Evolutionary conservation across 108 stramenopile species (phyloP).

Genomic region (Chaetoceros tenuissimus): DNA sequence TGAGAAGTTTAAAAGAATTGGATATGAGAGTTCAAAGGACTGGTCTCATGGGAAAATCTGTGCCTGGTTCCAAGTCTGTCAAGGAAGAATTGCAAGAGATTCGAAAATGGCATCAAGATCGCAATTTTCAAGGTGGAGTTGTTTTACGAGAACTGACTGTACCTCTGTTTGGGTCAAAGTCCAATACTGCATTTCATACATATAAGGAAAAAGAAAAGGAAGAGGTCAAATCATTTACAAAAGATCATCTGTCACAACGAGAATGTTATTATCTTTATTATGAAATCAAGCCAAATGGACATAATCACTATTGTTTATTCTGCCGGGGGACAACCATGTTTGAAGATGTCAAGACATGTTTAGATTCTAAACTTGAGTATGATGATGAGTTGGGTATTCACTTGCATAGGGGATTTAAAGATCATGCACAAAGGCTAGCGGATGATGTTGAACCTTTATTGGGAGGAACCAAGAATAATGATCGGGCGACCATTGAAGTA

Average conservation of each 20-base stretch:
- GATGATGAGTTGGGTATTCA: conserved; percentile 45
- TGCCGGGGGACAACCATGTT: conserved; percentile 48
- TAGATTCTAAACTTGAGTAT: conserved; percentile 39
- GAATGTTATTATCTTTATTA: conserved; percentile 65
- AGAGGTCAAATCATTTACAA: conserved; percentile 4
- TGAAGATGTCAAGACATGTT: conserved; percentile 39
- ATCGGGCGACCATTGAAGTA: conserved; percentile 40
- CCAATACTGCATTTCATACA: neutral
- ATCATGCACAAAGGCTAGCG: conserved; percentile 47
- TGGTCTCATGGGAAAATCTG: conserved; percentile 32
- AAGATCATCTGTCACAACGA: conserved; percentile 28
- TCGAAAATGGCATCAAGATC: conserved; percentile 40
- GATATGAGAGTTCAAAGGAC: conserved; percentile 28
- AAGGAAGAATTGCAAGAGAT: conserved; percentile 43
- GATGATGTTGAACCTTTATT: conserved; percentile 46
- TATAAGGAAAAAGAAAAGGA: conserved; percentile 2
- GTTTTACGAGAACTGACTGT: conserved; percentile 41
- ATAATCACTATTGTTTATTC: conserved; percentile 45
- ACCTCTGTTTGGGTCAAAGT: conserved; percentile 30
- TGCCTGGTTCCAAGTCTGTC: conserved; percentile 26
- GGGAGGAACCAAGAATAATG: conserved; percentile 16
- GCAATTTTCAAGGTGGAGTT: conserved; percentile 45
- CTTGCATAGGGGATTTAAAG: conserved; percentile 40
- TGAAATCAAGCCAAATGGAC: conserved; percentile 35
- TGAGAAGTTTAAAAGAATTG: conserved; percentile 1